Base-by-base conservation (phyloP, 2,329 filamentous ascomycete genomes). In the Penicillium sp. region DNA sequence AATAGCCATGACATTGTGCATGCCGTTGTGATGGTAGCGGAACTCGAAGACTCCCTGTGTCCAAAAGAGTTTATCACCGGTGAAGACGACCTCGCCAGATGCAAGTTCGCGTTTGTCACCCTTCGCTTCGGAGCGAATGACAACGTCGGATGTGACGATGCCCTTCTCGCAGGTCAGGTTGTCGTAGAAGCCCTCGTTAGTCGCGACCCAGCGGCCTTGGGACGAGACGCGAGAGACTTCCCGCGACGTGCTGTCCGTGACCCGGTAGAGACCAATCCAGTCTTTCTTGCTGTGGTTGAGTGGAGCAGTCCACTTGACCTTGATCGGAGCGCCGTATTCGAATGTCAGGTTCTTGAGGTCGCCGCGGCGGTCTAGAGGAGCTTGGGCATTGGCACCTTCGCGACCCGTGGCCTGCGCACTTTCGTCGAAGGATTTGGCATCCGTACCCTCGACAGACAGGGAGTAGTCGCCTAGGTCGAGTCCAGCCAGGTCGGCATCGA, bases 51-150 rank as follows among this genome's bases (percentile, higher is more conserved):
- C 89, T 48, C 94, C 94, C 55, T 92, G 89, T 0, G 89, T 95
- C 94, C 94, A 99, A 87, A 90, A 99, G 2, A 96, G 81, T 74
- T 95, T 96, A 75, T 97, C 92, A 43, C 94, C 92, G 9, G 86
- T 79, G 67, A 99, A 97, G 11, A 90, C 73, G 65, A 97, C 86
- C 69, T 96, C 90, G 39, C 94, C 94, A 11, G 82, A 80, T 4
- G 90, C 81, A 58, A 86, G 79, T 51, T 88, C 74, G 3, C 80
- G 80, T 2, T 79, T 76, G 42, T 71, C 66, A 0, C 77, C 77
- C 75, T 58, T 74, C 58, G 25, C 71, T 36, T 71, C 61, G 0
- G 69, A 64, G 14, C 77, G 68, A 0, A 85, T 70, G 1, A 81
- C 75, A 31, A 84, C 76, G 63, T 96, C 87, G 9, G 82, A 85